phyloP scores from a whole-genome alignment of 805 yeast species.

The Kodamaea jinghongensis region DNA sequence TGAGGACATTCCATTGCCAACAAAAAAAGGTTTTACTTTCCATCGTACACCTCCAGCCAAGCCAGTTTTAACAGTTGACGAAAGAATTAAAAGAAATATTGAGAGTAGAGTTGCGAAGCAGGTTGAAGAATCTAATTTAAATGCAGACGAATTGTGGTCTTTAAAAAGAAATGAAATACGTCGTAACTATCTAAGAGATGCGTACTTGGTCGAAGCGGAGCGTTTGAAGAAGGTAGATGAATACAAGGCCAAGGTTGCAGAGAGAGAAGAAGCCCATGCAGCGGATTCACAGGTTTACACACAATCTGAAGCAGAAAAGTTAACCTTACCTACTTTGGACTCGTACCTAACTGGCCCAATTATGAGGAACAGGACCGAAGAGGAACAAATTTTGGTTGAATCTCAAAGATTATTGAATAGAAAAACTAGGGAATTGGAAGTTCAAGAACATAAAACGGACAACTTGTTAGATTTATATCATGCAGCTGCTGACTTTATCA shows the following conservation, averaged over 20 bases:
- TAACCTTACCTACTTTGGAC: slow-evolving; percentile 80
- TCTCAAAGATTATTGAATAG: slow-evolving; percentile 70
- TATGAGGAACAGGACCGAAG: slow-evolving; percentile 68
- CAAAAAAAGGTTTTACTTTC: slow-evolving; percentile 43
- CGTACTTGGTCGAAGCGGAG: slow-evolving; percentile 54
- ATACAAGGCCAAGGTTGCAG: slow-evolving; percentile 26
- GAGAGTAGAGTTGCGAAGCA: slow-evolving; percentile 36
- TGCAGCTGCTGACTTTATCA: slow-evolving; percentile 63
- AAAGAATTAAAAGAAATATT: slow-evolving; percentile 56
- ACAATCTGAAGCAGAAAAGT: slow-evolving; percentile 51
- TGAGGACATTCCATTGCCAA: slow-evolving; percentile 65
- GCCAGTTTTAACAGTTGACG: slow-evolving; percentile 56
- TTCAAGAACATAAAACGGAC: slow-evolving; percentile 52
- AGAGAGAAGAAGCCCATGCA: slow-evolving; percentile 21
- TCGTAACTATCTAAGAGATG: slow-evolving; percentile 64
- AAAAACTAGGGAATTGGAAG: slow-evolving; percentile 49
- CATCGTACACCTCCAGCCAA: slow-evolving; percentile 54
- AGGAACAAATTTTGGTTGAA: slow-evolving; percentile 55
- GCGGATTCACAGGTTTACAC: slow-evolving; percentile 32
- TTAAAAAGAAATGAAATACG: slow-evolving; percentile 61
- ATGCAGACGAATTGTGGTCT: slow-evolving; percentile 43
- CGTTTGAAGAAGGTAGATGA: slow-evolving; percentile 41
- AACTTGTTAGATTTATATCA: slow-evolving; percentile 70
- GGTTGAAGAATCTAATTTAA: slow-evolving; percentile 31
- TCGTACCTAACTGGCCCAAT: slow-evolving; percentile 63